These are phyloP conservation scores for Didymella pomorum DNA, from an alignment of 2,329 filamentous ascomycete species.

Conservation along the genomic window DNA sequence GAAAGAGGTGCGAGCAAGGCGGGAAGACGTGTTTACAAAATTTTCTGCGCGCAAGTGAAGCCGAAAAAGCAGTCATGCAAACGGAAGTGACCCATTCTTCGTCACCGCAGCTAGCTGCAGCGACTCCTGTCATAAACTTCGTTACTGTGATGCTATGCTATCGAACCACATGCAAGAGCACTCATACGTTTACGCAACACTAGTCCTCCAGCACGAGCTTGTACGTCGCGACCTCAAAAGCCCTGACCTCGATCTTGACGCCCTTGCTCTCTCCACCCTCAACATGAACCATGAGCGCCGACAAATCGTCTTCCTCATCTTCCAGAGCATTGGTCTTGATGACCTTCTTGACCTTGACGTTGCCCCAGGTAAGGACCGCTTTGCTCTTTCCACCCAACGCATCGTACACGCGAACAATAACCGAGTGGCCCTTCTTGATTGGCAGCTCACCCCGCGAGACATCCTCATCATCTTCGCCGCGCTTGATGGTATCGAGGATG, in stretches of 20 bases:
- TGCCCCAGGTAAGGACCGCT: slow-evolving; percentile 71
- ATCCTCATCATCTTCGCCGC: slow-evolving; percentile 69
- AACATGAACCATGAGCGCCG: slow-evolving; percentile 39
- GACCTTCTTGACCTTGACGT: slow-evolving; percentile 75
- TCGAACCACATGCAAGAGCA: too few relatives aligned
- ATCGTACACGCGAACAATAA: slow-evolving; percentile 88
- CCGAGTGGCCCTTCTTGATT: slow-evolving; percentile 72
- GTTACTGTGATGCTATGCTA: too few relatives aligned
- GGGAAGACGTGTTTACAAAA: too few relatives aligned
- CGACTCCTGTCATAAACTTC: too few relatives aligned
- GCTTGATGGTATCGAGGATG: slow-evolving; percentile 88
- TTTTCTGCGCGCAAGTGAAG: too few relatives aligned
- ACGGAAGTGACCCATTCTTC: too few relatives aligned
- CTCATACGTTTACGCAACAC: background rate
- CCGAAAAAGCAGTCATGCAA: too few relatives aligned
- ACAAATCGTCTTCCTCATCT: slow-evolving; percentile 73
- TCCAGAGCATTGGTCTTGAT: slow-evolving; percentile 88
- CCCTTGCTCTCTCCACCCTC: slow-evolving; percentile 62
- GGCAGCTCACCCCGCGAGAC: slow-evolving; percentile 65
- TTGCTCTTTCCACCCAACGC: slow-evolving; percentile 81
- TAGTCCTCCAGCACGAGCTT: slow-evolving; percentile 57
- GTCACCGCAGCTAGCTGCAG: too few relatives aligned
- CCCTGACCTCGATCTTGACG: slow-evolving; percentile 65
- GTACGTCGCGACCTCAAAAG: slow-evolving; percentile 88
- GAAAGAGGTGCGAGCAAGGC: too few relatives aligned